Conservation (phyloP, 305 asterid genomes). For the Fraxinus velutina region DNA sequence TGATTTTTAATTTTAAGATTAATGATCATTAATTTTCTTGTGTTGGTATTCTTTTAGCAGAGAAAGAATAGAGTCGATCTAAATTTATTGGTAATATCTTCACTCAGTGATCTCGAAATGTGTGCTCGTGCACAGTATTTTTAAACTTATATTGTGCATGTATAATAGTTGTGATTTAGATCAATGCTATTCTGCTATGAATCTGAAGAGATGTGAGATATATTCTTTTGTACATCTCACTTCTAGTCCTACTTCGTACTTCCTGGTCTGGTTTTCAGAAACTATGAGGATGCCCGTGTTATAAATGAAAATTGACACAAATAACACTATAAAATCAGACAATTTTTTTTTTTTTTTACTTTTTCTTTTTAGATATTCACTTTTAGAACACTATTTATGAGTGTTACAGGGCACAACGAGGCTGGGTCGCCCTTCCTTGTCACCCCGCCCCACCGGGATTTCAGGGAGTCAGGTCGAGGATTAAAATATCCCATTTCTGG, state of each 20-base stretch:
- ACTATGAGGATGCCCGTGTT: neutral
- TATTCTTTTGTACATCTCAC: neutral
- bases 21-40: slow-evolving; percentile 12
- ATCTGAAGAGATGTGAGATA: neutral
- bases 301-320: neutral
- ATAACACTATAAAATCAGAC: neutral
- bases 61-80: neutral
- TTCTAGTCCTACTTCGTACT: neutral
- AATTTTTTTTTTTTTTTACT: too few species aligned
- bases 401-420: neutral
- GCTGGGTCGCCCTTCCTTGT: neutral
- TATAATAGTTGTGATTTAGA: neutral
- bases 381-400: neutral
- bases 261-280: neutral
- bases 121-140: neutral
- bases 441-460: neutral
- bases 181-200: neutral
- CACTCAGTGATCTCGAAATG: neutral
- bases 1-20: neutral
- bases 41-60: slow-evolving; percentile 8
- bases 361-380: neutral
- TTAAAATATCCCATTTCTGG: neutral
- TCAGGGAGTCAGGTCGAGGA: neutral
- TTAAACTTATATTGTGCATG: neutral
- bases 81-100: neutral